Evolutionary conservation across 306 rosid species (phyloP).

Genomic region (Sechiopsis laciniata): DNA sequence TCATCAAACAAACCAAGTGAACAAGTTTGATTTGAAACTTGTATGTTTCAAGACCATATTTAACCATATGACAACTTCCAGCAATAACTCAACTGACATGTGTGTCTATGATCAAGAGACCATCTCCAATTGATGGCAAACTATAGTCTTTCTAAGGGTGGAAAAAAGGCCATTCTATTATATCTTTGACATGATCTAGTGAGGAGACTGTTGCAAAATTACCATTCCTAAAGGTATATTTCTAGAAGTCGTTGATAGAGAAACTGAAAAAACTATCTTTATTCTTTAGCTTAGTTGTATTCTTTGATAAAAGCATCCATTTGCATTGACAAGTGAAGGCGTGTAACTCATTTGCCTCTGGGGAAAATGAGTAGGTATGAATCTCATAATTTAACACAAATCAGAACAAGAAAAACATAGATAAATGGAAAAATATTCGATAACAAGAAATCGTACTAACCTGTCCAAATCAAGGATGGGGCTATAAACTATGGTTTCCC

Average conservation of each 20-base stretch:
- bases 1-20: slow-evolving; percentile 18
- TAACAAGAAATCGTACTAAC: slow-evolving; percentile 33
- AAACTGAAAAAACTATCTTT: not conserved
- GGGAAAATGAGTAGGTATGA: not conserved
- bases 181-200: not conserved
- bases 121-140: too few species aligned
- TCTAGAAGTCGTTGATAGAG: not conserved
- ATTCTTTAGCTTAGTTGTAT: not conserved
- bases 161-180: not conserved
- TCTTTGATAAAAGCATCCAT: not conserved
- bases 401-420: not conserved
- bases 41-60: not conserved
- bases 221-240: not conserved
- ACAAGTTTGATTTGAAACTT: not conserved
- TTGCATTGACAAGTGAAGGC: not conserved
- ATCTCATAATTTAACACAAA: not conserved
- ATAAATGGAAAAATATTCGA: not conserved
- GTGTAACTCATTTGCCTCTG: not conserved
- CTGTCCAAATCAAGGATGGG: slow-evolving; percentile 93
- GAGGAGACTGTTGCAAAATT: not conserved
- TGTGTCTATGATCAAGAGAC: too few species aligned
- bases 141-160: not conserved
- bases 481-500: slow-evolving; percentile 92
- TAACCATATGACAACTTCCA: not conserved
- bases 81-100: too few species aligned